Conservation (phyloP, 1,284 basidiomycete species). For the Malassezia psittaci region DNA sequence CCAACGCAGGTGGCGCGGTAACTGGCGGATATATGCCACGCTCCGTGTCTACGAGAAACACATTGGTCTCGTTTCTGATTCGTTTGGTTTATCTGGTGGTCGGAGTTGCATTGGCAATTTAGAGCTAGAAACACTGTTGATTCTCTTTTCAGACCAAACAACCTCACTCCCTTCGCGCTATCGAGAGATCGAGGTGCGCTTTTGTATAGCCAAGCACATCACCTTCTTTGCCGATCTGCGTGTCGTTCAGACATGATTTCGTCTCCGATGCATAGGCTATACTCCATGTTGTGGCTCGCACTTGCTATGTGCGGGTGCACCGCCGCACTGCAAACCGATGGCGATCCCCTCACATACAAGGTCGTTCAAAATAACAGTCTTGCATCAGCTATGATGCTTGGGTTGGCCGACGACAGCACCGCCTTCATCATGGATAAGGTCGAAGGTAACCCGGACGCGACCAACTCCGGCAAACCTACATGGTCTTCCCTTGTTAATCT, state of each 20-base stretch:
- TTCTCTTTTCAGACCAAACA: too few species aligned
- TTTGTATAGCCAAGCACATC: neutral
- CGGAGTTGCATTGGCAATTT: neutral
- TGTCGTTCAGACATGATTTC: neutral
- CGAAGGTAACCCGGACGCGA: slow-evolving; percentile 43
- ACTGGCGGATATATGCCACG: too few species aligned
- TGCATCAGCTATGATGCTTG: slow-evolving; percentile 48
- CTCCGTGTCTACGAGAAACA: neutral
- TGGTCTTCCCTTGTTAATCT: slow-evolving; percentile 41
- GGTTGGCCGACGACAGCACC: slow-evolving; percentile 38
- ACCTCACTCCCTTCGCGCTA: too few species aligned
- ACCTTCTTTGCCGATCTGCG: neutral
- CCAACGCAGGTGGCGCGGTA: too few species aligned
- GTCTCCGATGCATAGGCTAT: neutral
- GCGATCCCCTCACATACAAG: slow-evolving; percentile 26
- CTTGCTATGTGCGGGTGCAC: neutral
- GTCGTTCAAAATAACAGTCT: slow-evolving; percentile 33
- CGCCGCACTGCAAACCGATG: neutral
- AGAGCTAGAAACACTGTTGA: neutral
- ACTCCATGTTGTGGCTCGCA: neutral
- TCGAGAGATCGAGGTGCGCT: too few species aligned
- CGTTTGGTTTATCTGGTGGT: neutral
- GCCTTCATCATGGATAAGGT: slow-evolving; percentile 50
- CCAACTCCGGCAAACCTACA: slow-evolving; percentile 27
- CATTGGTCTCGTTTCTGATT: neutral